phyloP scores from a whole-genome alignment of 139 green algal species.

The Microglena sp. region DNA sequence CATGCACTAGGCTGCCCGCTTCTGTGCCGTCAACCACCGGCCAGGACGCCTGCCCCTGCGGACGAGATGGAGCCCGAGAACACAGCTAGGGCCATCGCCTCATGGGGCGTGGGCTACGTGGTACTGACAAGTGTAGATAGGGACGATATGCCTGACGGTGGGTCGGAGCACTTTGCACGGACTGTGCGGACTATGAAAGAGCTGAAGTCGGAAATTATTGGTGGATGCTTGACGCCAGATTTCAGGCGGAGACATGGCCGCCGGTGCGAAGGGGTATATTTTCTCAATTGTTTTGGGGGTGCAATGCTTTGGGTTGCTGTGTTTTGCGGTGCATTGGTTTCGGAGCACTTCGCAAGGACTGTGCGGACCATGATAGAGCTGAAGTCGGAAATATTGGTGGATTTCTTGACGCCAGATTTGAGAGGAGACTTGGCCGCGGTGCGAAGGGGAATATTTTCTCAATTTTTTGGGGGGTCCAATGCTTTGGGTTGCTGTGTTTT shows the following conservation, averaged over 20 bases:
- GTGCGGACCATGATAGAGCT: slow-evolving; percentile 3
- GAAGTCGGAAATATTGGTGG: slow-evolving; percentile 69
- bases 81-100: slow-evolving; percentile 65
- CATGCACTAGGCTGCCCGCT: slow-evolving; percentile 74
- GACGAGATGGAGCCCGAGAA: slow-evolving; percentile 69
- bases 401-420: slow-evolving; percentile 92
- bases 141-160: slow-evolving; percentile 85
- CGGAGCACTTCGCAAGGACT: too few species aligned
- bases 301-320: too few species aligned
- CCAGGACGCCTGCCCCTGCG: slow-evolving; percentile 45
- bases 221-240: slow-evolving; percentile 91
- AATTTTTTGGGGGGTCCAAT: too few species aligned
- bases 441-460: too few species aligned
- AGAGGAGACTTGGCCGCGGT: too few species aligned
- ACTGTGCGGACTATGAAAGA: slow-evolving; percentile 42
- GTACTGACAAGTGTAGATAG: slow-evolving; percentile 70
- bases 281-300: too few species aligned
- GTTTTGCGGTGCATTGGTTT: too few species aligned
- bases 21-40: slow-evolving; percentile 84
- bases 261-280: too few species aligned
- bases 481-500: too few species aligned
- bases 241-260: too few species aligned
- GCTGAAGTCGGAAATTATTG: slow-evolving; percentile 59
- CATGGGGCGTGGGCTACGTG: slow-evolving; percentile 81
- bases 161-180: slow-evolving; percentile 72